Conservation (phyloP, 1,139 yeast species). For the Blastobotrys apis region DNA sequence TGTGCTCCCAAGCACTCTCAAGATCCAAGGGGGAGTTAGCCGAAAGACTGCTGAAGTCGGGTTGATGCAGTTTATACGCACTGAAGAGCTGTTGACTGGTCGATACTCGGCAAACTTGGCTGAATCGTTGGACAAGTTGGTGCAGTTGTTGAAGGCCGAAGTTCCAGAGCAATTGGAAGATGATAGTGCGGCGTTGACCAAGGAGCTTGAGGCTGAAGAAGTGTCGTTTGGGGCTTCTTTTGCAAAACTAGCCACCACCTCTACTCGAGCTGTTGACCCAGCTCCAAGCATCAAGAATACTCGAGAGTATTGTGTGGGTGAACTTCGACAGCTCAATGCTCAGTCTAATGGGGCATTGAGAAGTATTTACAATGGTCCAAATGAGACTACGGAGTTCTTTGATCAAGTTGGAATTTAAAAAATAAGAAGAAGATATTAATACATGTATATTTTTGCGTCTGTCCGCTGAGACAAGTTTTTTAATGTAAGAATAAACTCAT, state of each 20-base stretch:
- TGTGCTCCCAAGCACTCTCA: constrained; percentile 61
- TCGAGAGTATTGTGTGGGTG: constrained; percentile 37
- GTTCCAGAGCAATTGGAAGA: constrained; percentile 28
- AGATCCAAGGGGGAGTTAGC: constrained; percentile 64
- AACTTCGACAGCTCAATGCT: constrained; percentile 35
- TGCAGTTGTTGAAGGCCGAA: constrained; percentile 42
- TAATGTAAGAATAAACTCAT: constrained; percentile 32
- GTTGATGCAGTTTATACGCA: constrained; percentile 53
- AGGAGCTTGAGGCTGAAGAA: constrained; percentile 53
- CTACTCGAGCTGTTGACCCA: constrained; percentile 65
- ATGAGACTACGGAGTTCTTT: constrained; percentile 38
- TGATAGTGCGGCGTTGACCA: constrained; percentile 27
- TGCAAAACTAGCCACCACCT: constrained; percentile 65
- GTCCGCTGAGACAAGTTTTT: constrained; percentile 22
- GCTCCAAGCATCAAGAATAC: constrained; percentile 45
- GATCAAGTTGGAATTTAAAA: constrained; percentile 30
- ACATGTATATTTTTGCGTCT: constrained; percentile 28
- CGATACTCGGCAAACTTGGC: constrained; percentile 44
- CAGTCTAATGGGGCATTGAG: constrained; percentile 22
- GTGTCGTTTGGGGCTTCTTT: constrained; percentile 79
- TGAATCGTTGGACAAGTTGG: constrained; percentile 50
- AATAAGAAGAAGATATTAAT: constrained; percentile 22
- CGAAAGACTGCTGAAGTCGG: constrained; percentile 78
- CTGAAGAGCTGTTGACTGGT: constrained; percentile 38
- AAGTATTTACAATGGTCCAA: constrained; percentile 36